Evolutionary conservation across 2,329 filamentous ascomycete species (phyloP), one percentile per base, ranked within the genome.

Genomic region (Acarospora socialis): DNA sequence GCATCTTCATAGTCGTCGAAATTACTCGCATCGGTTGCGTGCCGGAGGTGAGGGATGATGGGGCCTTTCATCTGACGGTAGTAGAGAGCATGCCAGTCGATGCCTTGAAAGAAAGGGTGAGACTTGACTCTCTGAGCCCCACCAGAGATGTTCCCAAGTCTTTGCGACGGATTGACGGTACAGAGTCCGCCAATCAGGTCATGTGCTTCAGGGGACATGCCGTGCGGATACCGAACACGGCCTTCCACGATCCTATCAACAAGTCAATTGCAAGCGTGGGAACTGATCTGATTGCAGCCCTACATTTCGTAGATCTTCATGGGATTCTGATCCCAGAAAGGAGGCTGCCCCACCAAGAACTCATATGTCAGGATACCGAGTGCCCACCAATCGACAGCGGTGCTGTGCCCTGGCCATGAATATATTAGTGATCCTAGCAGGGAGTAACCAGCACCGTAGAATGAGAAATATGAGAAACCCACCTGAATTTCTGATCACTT

Each of bases 381-480:
- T 2, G 73, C 73, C 73, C 73, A 77, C 73, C 73, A 77, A 52
- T 77, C 73, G 22, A 77, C 73, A 21, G 73, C 72, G 28, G 68
- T 66, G 32, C 72, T 70, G 45, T 77, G 72, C 14, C 72, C 68
- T 52, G 54, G 4, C 12, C 0, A 4, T 29, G 8, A 17, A 29
- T 5, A 32, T 17, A 17, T 21, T 13, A 24, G 18, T 24, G 21
- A 33, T 33, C 17, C 10, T 35, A 12, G 7, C 10, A 34, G 23
- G 18, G 28, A 21, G 26, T 12, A 5, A 10, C n/a, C n/a, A 28
- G 9, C n/a, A n/a, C 26, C 5, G 12, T 28, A 5, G n/a, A 7
- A 13, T 13, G 22, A 10, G n/a, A n/a, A n/a, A 36, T 33, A 32
- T 39, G 26, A 20, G 28, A 22, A 31, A 18, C 33, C 36, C 41